Base-by-base conservation (phyloP, 2,329 filamentous ascomycete species). In the Beauveria caledonica region DNA sequence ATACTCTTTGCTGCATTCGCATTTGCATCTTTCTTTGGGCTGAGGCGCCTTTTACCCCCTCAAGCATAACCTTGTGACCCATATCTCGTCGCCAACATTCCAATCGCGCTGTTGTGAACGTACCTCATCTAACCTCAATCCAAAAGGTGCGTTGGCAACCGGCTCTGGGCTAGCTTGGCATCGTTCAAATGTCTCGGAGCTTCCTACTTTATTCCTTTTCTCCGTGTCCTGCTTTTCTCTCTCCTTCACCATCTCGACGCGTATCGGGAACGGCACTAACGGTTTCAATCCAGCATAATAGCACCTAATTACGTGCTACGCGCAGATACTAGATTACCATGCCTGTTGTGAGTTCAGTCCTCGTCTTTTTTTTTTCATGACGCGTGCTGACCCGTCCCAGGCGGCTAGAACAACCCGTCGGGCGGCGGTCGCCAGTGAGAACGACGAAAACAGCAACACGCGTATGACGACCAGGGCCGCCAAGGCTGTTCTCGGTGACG, bases 401-500 rank as follows among this genome's bases (percentile, higher is more conserved):
- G 79, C 79, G 88, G 83, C 81, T 79, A 88, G 89, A 76, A 79
- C 84, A 72, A 80, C 86, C 70, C 85, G 88, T 76, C 83, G 86
- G 73, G 88, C 92, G 77, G 83, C 86, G 73, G 83, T 88, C 69
- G 88, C 88, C 66, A 94, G 95, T 75, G 92, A 97, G 80, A 97
- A 97, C 73, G 93, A 97, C 74, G 94, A 97, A 80, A 96, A 96
- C 74, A 83, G 76, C 62, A 86, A 89, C 63, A 90, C 89, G 77
- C 91, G 92, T 77, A 79, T 97, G 73, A 97, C 94, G 73, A 97
- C 94, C 69, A 86, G 94, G 77, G 92, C 94, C 66, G 97, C 97
- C 79, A 86, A 92, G 57, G 90, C 91, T 62, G 88, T 89, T 52
- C 80, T 83, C 83, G 52, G 56, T 63, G 80, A 78, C 70, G 82